Base-by-base conservation (phyloP, 1,284 basidiomycete species). In the Hemileia vastatrix region DNA sequence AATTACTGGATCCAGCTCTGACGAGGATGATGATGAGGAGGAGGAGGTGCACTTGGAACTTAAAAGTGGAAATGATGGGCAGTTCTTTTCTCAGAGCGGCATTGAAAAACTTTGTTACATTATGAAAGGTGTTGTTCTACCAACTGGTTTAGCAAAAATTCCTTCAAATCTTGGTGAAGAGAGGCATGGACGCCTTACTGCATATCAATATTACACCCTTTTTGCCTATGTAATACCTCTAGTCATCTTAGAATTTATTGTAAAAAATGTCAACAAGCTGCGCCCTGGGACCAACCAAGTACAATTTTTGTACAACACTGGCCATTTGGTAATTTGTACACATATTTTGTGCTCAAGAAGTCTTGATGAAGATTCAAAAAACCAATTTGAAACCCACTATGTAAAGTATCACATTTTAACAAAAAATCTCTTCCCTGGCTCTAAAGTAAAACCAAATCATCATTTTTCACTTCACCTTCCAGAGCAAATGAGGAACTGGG, bases 391-490 rank as follows among this genome's bases (percentile, higher is more conserved):
- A 51, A 27, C 0, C 6, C 5, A 24, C 21, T 60, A 53, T 43
- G 24, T 24, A 21, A 18, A 31, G 18, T 60, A 53, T 27, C 19
- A n/a, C 6, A 36, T 52, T 8, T 19, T 50, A 2, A 19, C 36
- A 36, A 21, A 27, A 13, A 13, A 23, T 15, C 32, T 60, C 1
- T 60, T 60, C 18, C 6, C 33, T 8, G 24, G 43, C n/a, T 24
- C 40, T 33, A 43, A 43, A 32, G 18, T 60, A 8, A 27, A 60
- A 27, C 57, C 57, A 43, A 60, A 60, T 32, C 57, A 60, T 23
- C 57, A 60, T 27, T 60, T 23, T 31, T 15, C 57, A 44, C 40
- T 60, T 11, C 57, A 60, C 40, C 9, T 53, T 51, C 57, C 57
- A 27, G 5, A 60, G n/a, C 50, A 52, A 45, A 60, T 60, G 47